Evolutionary conservation across 441 rosid genomes (phyloP).

Genomic region (Biscutella laevigata): DNA sequence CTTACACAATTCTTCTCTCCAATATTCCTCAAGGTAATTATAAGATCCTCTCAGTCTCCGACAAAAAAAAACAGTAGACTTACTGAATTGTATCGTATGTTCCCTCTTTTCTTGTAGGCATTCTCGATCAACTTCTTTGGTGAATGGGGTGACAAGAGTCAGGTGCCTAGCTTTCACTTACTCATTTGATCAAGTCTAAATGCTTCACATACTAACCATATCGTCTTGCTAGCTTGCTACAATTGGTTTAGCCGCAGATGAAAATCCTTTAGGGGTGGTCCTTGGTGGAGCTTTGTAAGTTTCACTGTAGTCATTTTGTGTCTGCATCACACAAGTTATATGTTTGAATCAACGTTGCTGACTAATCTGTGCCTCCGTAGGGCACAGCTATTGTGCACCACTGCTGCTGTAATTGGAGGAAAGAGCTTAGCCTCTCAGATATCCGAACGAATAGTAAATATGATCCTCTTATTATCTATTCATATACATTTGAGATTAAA

Average conservation of each 20-base stretch:
- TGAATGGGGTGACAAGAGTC: slow-evolving; percentile 98
- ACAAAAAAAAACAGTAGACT: not conserved
- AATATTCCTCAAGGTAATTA: slow-evolving; percentile 65
- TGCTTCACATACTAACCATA: slow-evolving; percentile 2
- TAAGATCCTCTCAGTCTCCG: not conserved
- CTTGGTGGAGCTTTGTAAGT: slow-evolving; percentile 83
- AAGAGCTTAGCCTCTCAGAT: slow-evolving; percentile 93
- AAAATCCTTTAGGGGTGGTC: slow-evolving; percentile 79
- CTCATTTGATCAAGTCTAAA: not conserved
- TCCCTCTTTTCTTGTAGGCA: slow-evolving; percentile 52
- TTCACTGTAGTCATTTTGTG: no score
- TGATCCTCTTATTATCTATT: no score
- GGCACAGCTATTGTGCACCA: slow-evolving; percentile 80
- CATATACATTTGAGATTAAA: no score
- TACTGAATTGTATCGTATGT: slow-evolving; percentile 6
- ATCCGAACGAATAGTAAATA: slow-evolving; percentile 59
- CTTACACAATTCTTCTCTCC: slow-evolving; percentile 79
- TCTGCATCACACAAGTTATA: no score
- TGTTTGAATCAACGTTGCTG: no score
- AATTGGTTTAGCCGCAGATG: slow-evolving; percentile 93
- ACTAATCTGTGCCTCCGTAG: slow-evolving; percentile 30
- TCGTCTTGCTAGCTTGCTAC: slow-evolving; percentile 66
- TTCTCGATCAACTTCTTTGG: slow-evolving; percentile 92
- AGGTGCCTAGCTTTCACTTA: slow-evolving; percentile 34
- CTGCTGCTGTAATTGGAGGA: slow-evolving; percentile 94